Evolutionary conservation across 768 basidiomycete species (phyloP).

Genomic region (Macrolepiota fuliginosa): DNA sequence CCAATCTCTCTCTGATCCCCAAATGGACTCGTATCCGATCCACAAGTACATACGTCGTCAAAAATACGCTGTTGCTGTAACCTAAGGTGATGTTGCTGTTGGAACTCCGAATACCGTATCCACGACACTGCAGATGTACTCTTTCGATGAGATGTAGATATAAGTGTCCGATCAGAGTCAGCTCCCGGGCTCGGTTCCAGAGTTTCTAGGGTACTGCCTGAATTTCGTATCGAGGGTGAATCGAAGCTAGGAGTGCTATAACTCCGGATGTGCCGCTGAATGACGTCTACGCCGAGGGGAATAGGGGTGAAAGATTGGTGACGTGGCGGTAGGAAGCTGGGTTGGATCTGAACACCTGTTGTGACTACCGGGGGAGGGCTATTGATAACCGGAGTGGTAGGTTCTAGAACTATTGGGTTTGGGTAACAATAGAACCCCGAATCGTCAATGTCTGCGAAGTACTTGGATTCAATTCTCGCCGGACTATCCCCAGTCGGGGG

Average conservation of each 20-base stretch:
- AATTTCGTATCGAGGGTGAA: neutral
- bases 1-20: neutral
- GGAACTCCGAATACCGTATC: slow-evolving; percentile 1
- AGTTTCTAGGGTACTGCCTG: neutral
- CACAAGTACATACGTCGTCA: neutral
- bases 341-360: neutral
- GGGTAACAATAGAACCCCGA: slow-evolving; percentile 4
- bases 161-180: neutral
- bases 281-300: neutral
- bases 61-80: neutral
- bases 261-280: slow-evolving; percentile 3
- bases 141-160: neutral
- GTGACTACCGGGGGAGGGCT: neutral
- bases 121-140: slow-evolving; percentile 3
- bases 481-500: slow-evolving; percentile 17
- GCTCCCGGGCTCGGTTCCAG: neutral
- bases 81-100: neutral
- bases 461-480: slow-evolving; percentile 6
- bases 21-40: neutral
- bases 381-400: neutral
- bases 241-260: neutral
- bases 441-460: slow-evolving; percentile 9
- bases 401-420: neutral
- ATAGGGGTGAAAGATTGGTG: neutral
- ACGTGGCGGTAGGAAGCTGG: neutral